Conservation (phyloP, 1,139 yeast species). For the Meyerozyma carpophila region DNA sequence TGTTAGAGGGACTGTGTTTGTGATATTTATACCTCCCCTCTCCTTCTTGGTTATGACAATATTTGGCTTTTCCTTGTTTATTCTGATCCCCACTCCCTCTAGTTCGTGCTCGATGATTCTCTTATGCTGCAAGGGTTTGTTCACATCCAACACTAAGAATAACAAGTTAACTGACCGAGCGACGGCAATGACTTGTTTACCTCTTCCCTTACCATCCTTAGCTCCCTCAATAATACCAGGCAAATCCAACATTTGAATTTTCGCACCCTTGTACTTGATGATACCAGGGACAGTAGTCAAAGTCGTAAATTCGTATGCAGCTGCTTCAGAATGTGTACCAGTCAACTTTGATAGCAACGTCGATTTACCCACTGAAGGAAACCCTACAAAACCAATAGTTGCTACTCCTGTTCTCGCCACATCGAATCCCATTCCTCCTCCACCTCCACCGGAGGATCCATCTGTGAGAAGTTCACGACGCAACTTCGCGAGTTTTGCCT, state of each 20-base stretch:
- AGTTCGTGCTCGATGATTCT: slow-evolving; percentile 88
- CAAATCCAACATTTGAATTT: slow-evolving; percentile 93
- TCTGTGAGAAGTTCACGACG: slow-evolving; percentile 88
- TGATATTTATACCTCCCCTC: slow-evolving; percentile 90
- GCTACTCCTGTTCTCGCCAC: slow-evolving; percentile 98
- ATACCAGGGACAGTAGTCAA: slow-evolving; percentile 97
- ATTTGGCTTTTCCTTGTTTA: slow-evolving; percentile 89
- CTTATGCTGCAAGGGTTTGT: slow-evolving; percentile 92
- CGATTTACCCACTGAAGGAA: slow-evolving; percentile 97
- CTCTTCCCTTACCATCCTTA: slow-evolving; percentile 98
- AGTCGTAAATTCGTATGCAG: slow-evolving; percentile 96
- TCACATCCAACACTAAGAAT: slow-evolving; percentile 90
- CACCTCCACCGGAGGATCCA: slow-evolving; percentile 76
- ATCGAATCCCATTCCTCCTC: slow-evolving; percentile 89
- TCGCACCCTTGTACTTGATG: slow-evolving; percentile 93
- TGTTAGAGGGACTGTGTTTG: slow-evolving; percentile 89
- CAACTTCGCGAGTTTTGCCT: slow-evolving; percentile 91
- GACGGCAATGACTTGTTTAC: slow-evolving; percentile 97
- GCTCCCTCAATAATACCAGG: slow-evolving; percentile 99
- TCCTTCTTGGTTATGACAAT: slow-evolving; percentile 88
- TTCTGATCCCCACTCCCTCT: slow-evolving; percentile 95
- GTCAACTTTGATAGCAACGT: slow-evolving; percentile 83
- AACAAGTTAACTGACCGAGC: slow-evolving; percentile 93
- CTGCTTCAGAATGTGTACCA: slow-evolving; percentile 95
- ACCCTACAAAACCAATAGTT: slow-evolving; percentile 94